Evolutionary conservation across 2,329 filamentous ascomycete genomes (phyloP).

Genomic region (Aspergillus awamori): DNA sequence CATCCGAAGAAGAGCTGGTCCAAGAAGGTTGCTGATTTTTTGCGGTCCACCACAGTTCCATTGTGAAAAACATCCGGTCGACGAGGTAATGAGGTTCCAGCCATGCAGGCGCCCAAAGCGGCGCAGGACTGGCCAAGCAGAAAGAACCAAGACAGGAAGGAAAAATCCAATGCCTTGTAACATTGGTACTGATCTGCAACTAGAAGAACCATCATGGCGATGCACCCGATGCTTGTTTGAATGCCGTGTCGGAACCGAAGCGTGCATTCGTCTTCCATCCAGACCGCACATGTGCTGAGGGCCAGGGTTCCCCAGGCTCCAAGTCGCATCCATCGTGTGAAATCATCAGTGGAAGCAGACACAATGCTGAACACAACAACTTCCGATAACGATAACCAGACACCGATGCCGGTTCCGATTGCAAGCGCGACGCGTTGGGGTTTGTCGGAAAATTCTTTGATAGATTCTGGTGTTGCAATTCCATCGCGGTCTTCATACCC

Average conservation of each 20-base stretch:
- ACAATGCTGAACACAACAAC: background rate
- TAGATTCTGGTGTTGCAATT: background rate
- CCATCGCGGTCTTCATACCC: constrained; percentile 5
- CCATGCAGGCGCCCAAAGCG: background rate
- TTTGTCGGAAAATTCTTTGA: background rate
- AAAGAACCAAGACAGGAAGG: background rate
- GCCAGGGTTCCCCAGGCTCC: background rate
- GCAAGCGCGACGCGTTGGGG: background rate
- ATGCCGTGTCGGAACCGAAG: background rate
- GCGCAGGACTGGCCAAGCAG: background rate
- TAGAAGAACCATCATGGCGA: background rate
- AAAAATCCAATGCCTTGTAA: background rate
- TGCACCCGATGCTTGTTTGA: background rate
- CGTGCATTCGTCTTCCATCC: background rate
- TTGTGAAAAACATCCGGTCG: constrained; percentile 3
- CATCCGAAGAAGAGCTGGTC: constrained; percentile 1
- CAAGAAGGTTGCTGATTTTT: constrained; percentile 1
- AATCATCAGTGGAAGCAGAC: background rate
- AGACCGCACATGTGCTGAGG: background rate
- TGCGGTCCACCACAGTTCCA: constrained; percentile 1
- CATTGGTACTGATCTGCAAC: background rate
- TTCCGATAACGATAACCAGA: background rate
- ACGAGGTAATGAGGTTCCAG: background rate
- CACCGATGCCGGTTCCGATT: background rate
- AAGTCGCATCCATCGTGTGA: background rate